Percentiles rank a stretch among this genome's conserved stretches.
Evolutionary conservation across 805 yeast genomes (phyloP).

Genomic region (Alloascoidea africana): DNA sequence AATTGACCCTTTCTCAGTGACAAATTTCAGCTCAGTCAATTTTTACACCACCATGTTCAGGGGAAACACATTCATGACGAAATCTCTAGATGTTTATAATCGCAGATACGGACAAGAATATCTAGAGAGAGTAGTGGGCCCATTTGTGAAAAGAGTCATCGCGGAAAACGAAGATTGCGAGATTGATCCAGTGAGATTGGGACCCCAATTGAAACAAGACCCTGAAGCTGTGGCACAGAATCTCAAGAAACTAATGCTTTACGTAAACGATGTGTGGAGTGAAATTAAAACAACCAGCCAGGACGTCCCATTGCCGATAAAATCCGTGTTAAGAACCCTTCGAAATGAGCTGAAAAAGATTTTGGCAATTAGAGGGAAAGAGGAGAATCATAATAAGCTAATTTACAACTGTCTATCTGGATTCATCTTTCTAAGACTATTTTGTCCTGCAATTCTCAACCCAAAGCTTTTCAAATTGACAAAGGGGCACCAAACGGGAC

Average conservation of each 20-base stretch:
- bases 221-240: constrained; percentile 30
- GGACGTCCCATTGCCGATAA: constrained; percentile 59
- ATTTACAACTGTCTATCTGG: constrained; percentile 70
- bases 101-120: constrained; percentile 69
- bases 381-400: constrained; percentile 12
- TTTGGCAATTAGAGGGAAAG: neutral
- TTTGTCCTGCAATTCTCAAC: constrained; percentile 84
- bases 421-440: constrained; percentile 67
- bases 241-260: constrained; percentile 29
- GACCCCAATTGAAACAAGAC: constrained; percentile 14
- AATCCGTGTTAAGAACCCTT: constrained; percentile 44
- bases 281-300: constrained; percentile 49
- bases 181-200: constrained; percentile 56
- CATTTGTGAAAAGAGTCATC: constrained; percentile 41
- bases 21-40: constrained; percentile 14
- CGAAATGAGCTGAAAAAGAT: constrained; percentile 38
- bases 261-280: constrained; percentile 43
- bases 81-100: constrained; percentile 65
- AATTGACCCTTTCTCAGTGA: constrained; percentile 2
- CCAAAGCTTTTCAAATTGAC: constrained; percentile 75
- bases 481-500: constrained; percentile 53
- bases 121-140: constrained; percentile 56
- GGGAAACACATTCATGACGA: constrained; percentile 74
- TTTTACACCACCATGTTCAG: constrained; percentile 57
- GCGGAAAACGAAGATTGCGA: constrained; percentile 46